phyloP scores from a whole-genome alignment of 768 basidiomycete species.

The Mycena epipterygia region DNA sequence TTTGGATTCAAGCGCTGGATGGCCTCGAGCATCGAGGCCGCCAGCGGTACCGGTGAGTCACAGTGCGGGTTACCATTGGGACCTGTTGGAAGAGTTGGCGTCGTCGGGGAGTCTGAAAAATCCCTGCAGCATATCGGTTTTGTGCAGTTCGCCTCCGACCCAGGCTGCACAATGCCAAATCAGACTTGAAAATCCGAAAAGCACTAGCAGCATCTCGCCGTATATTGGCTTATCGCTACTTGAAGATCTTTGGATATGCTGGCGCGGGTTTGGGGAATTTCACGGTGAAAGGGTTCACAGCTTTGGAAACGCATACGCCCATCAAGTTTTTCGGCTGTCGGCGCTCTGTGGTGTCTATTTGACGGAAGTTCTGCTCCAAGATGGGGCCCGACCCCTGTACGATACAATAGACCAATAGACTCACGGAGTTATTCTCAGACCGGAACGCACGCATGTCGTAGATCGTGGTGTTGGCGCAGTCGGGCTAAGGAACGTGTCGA shows the following conservation, averaged over 20 bases:
- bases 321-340: constrained; percentile 53
- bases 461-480: constrained; percentile 46
- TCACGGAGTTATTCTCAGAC: constrained; percentile 45
- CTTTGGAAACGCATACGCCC: constrained; percentile 48
- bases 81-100: constrained; percentile 45
- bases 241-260: constrained; percentile 24
- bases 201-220: constrained; percentile 33
- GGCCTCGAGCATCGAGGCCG: constrained; percentile 52
- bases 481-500: constrained; percentile 41
- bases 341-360: constrained; percentile 47
- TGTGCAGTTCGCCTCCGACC: constrained; percentile 50
- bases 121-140: constrained; percentile 54
- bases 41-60: constrained; percentile 51
- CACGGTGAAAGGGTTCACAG: constrained; percentile 42
- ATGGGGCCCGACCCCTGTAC: constrained; percentile 51
- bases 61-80: constrained; percentile 48
- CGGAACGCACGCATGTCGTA: constrained; percentile 49
- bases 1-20: constrained; percentile 41
- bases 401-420: constrained; percentile 27
- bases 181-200: neutral
- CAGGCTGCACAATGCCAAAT: neutral
- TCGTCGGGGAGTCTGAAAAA: constrained; percentile 38
- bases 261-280: constrained; percentile 44
- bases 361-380: constrained; percentile 52
- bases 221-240: constrained; percentile 53